Percentiles rank a stretch among this genome's conserved stretches.
Conservation (phyloP, 2,329 filamentous ascomycete species). For the Zymoseptoria passerinii region DNA sequence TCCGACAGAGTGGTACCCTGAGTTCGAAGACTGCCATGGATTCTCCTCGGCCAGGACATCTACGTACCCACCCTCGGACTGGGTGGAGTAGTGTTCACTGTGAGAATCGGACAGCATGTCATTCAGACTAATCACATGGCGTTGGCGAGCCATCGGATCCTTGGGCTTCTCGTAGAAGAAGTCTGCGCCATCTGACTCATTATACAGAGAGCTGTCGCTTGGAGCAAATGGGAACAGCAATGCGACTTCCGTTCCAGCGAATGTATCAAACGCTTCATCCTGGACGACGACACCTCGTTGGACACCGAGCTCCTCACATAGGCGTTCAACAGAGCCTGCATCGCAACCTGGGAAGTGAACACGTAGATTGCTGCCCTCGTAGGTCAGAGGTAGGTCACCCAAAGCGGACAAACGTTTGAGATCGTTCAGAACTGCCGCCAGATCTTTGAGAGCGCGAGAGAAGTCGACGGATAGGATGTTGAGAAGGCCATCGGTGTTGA, state of each 20-base stretch:
- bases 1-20: conserved; percentile 51
- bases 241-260: conserved; percentile 62
- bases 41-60: conserved; percentile 32
- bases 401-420: conserved; percentile 66
- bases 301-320: conserved; percentile 83
- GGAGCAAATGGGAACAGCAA: conserved; percentile 83
- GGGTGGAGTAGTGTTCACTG: conserved; percentile 25
- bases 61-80: conserved; percentile 25
- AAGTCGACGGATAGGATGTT: conserved; percentile 84
- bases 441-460: conserved; percentile 72
- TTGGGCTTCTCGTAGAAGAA: conserved; percentile 11
- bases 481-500: conserved; percentile 77
- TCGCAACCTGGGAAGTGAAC: conserved; percentile 91
- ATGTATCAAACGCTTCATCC: conserved; percentile 65
- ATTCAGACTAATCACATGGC: conserved; percentile 44
- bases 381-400: conserved; percentile 73
- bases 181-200: conserved; percentile 35
- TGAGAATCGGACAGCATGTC: conserved; percentile 43
- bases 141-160: conserved; percentile 6
- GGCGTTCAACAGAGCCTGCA: conserved; percentile 65
- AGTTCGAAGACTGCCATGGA: conserved; percentile 47
- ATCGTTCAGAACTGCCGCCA: conserved; percentile 71
- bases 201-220: conserved; percentile 35
- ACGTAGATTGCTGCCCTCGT: conserved; percentile 62
- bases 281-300: conserved; percentile 69